Evolutionary conservation across 2,329 filamentous ascomycete species (phyloP), one percentile per base, ranked within the genome.

Genomic region (Apiospora sp.): DNA sequence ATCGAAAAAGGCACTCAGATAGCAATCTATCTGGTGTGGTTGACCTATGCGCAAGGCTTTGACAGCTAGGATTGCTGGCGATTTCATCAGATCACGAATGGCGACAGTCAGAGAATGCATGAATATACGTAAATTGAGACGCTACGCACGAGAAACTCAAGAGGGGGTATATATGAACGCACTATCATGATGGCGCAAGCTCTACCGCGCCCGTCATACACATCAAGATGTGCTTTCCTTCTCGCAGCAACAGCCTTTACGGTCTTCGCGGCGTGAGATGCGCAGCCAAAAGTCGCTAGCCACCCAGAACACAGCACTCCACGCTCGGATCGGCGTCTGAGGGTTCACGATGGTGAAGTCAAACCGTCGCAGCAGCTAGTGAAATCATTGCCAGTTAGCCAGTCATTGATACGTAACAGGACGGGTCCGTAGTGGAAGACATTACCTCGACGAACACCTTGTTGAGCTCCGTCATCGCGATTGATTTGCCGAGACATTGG

Each of bases 391-490:
- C 41, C 13, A 61, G 61, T n/a, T 8, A n/a, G 22, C 22, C n/a
- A 30, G 67, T 12, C n/a, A 51, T 46, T 10, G 30, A 4, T 22
- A 12, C 22, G 46, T 12, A 19, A 22, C 8, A 19, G 5, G 24
- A 7, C 19, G 27, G 54, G 7, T 19, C 12, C 37, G 5, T 16
- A n/a, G 24, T n/a, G 27, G 27, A n/a, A 34, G 22, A 74, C 80
- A 10, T 74, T 77, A 84, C 83, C 80, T 85, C 82, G 69, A 84
- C 81, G 68, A 85, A 78, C 4, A 82, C 76, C 76, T 86, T 86
- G 74, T 84, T 82, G 37, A 86, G 73, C 75, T 86, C 84, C 78
- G 86, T 83, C 75, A 82, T 77, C 8, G 84, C 84, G 64, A 86
- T 83, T n/a, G 81, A 78, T 75, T 82, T 83, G 0, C 85, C 85